These are phyloP conservation scores for Paramecium bursaria DNA, from an alignment of 73 alveolate species.

Conservation along the genomic window DNA sequence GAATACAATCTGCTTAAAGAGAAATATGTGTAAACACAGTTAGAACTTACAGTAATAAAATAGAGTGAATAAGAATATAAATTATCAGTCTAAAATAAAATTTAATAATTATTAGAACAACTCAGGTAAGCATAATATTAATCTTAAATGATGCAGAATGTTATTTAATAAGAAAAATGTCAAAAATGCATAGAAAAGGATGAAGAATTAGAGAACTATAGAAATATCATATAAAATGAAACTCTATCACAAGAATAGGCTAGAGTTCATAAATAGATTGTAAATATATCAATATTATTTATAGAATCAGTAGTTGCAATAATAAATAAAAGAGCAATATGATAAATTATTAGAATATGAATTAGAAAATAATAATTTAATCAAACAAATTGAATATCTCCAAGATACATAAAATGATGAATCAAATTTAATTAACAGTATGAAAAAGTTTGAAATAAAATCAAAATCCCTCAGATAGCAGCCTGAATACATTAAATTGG, in stretches of 20 bases:
- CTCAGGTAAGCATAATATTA: background rate
- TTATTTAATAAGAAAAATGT: background rate
- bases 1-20: constrained; percentile 8
- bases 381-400: background rate
- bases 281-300: background rate
- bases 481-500: background rate
- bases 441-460: background rate
- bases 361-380: constrained; percentile 25
- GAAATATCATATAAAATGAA: background rate
- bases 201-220: constrained; percentile 1
- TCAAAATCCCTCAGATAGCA: constrained; percentile 16
- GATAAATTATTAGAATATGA: constrained; percentile 22
- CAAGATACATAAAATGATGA: background rate
- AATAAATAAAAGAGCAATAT: constrained; percentile 29
- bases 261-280: constrained; percentile 32
- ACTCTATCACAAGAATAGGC: background rate
- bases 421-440: too few relatives aligned
- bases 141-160: background rate
- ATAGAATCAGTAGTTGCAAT: constrained; percentile 4
- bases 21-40: constrained; percentile 2
- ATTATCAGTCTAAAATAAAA: constrained; percentile 12
- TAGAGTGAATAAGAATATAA: constrained; percentile 52
- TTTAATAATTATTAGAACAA: background rate
- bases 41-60: constrained; percentile 19
- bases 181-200: background rate